A percentile compares a stretch with the other conserved stretches of the same genome.
These are phyloP conservation scores for Talaromyces liani DNA, from an alignment of 495 filamentous ascomycete species.

Conservation along the genomic window DNA sequence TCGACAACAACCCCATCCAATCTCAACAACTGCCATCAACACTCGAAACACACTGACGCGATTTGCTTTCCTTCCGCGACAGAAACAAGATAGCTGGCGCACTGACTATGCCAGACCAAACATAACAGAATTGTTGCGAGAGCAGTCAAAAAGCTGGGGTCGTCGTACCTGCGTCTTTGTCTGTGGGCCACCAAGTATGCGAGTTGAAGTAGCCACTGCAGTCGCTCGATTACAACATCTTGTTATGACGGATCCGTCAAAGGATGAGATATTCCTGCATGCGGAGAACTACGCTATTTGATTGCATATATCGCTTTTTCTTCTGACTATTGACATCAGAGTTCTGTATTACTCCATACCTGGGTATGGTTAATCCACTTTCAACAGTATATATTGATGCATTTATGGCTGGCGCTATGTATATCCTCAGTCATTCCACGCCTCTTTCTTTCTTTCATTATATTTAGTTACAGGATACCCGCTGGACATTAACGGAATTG, in stretches of 20 bases:
- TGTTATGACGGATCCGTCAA: constrained; percentile 67
- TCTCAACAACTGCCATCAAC: constrained; percentile 22
- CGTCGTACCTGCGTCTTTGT: constrained; percentile 87
- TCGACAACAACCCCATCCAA: constrained; percentile 14
- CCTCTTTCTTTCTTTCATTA: background rate
- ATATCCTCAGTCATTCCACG: background rate
- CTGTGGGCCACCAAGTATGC: constrained; percentile 81
- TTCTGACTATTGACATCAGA: background rate
- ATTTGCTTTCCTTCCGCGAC: constrained; percentile 67
- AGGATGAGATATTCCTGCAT: constrained; percentile 91
- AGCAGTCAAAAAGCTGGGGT: constrained; percentile 74
- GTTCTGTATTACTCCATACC: background rate
- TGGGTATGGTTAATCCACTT: background rate
- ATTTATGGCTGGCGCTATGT: background rate
- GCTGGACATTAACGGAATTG: background rate
- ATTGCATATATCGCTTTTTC: background rate
- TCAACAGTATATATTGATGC: background rate
- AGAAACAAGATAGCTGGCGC: constrained; percentile 74
- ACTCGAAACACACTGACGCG: constrained; percentile 79
- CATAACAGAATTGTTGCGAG: constrained; percentile 72
- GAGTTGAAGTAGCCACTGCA: constrained; percentile 74
- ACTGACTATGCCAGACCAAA: constrained; percentile 92
- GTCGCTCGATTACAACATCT: constrained; percentile 76
- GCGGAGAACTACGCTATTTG: constrained; percentile 88
- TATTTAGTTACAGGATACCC: constrained; percentile 1